phyloP scores from a whole-genome alignment of 352 stramenopile genomes.

The Globisporangium mamillatum region DNA sequence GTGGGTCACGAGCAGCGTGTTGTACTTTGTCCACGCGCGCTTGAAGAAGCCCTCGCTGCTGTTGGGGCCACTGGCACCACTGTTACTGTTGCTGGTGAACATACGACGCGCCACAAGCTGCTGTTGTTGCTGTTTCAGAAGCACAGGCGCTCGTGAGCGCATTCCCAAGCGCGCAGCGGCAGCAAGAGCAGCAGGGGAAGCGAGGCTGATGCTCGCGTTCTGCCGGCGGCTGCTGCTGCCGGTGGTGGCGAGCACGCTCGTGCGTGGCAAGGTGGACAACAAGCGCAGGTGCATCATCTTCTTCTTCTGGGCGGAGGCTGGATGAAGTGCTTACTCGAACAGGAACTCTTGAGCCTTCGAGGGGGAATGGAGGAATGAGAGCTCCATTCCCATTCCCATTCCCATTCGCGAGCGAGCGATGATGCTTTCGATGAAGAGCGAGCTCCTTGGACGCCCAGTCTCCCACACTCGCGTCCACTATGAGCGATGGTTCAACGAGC shows the following conservation, averaged over 20 bases:
- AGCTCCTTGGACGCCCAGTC: neutral
- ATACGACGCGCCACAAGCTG: neutral
- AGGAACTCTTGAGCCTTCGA: neutral
- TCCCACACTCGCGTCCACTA: neutral
- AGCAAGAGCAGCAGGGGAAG: neutral
- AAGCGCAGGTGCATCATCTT: conserved; percentile 1
- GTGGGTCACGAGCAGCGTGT: neutral
- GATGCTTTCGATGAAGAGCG: neutral
- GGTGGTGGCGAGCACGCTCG: neutral
- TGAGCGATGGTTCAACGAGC: neutral
- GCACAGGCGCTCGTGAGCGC: neutral
- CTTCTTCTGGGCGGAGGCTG: neutral
- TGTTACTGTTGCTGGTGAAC: neutral
- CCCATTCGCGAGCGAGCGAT: neutral
- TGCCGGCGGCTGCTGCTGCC: neutral
- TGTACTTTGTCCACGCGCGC: conserved; percentile 1
- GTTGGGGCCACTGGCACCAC: too few relatives aligned
- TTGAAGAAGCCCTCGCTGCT: neutral
- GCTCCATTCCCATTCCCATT: neutral
- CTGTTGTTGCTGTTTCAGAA: neutral
- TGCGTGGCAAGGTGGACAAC: neutral
- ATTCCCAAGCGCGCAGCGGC: neutral
- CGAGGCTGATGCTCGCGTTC: neutral
- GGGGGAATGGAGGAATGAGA: neutral
- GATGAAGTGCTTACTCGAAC: neutral